These are phyloP conservation scores for Penicillium alfredii DNA, from an alignment of 495 filamentous ascomycete species.

Conservation along the genomic window DNA sequence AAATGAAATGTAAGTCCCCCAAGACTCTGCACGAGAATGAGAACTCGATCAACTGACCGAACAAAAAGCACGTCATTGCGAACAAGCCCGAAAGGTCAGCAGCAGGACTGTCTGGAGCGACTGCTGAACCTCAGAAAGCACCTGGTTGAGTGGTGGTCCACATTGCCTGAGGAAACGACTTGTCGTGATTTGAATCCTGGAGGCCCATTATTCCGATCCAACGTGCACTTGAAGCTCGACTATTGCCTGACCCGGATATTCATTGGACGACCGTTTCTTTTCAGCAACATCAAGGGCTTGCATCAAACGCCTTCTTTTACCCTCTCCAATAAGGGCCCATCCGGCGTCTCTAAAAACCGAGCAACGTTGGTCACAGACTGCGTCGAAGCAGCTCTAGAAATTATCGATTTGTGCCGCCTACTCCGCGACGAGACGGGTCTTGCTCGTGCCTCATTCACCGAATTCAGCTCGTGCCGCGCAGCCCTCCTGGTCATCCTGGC, in stretches of 20 bases:
- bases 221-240: constrained; percentile 45
- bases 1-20: constrained; percentile 35
- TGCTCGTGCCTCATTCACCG: constrained; percentile 46
- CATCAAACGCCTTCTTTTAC: constrained; percentile 18
- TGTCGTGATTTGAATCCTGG: constrained; percentile 36
- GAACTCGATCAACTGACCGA: background rate
- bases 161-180: constrained; percentile 39
- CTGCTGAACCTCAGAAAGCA: constrained; percentile 37
- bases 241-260: constrained; percentile 45
- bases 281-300: constrained; percentile 37
- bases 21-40: too few relatives aligned
- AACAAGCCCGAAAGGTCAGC: constrained; percentile 35
- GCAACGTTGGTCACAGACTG: constrained; percentile 42
- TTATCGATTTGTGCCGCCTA: constrained; percentile 42
- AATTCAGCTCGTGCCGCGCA: constrained; percentile 48
- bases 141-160: constrained; percentile 45
- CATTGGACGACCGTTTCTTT: constrained; percentile 45
- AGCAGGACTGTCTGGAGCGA: constrained; percentile 41
- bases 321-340: constrained; percentile 25
- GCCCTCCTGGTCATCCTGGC: constrained; percentile 45
- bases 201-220: constrained; percentile 39
- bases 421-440: constrained; percentile 45
- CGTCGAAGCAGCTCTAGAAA: constrained; percentile 45
- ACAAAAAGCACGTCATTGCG: constrained; percentile 24
- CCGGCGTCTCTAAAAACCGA: constrained; percentile 35